Evolutionary conservation across 306 rosid genomes (phyloP).

Genomic region (Hippophae tibetana): DNA sequence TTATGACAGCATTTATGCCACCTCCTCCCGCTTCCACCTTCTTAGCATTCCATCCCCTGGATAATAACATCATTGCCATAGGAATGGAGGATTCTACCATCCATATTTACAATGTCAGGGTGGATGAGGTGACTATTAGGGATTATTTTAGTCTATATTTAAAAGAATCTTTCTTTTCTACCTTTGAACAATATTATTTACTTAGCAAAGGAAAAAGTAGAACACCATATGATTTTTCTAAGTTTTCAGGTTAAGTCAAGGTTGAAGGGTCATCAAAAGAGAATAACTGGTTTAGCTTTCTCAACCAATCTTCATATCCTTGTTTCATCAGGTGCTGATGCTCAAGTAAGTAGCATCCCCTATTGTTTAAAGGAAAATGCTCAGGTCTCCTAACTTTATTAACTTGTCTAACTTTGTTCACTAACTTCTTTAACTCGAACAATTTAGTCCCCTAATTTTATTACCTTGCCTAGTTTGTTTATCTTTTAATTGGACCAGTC

Average conservation of each 20-base stretch:
- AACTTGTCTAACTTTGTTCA: too few relatives aligned
- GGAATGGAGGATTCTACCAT: slow-evolving; percentile 91
- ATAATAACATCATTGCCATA: slow-evolving; percentile 86
- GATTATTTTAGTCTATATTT: background rate
- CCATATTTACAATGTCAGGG: slow-evolving; percentile 66
- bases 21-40: slow-evolving; percentile 76
- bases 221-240: background rate
- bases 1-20: slow-evolving; percentile 74
- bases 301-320: slow-evolving; percentile 63
- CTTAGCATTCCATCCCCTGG: slow-evolving; percentile 75
- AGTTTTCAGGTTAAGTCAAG: slow-evolving; percentile 58
- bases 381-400: too few relatives aligned
- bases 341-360: slow-evolving; percentile 44
- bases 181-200: background rate
- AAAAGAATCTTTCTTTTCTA: background rate
- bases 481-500: too few relatives aligned
- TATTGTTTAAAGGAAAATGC: background rate
- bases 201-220: background rate
- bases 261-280: slow-evolving; percentile 75
- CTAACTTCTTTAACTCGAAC: too few relatives aligned
- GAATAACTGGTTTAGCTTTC: slow-evolving; percentile 74
- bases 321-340: slow-evolving; percentile 83
- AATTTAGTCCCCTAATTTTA: too few relatives aligned
- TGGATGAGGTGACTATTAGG: slow-evolving; percentile 55
- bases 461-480: too few relatives aligned